Conservation (phyloP, 495 filamentous ascomycete genomes). For the Barbatosphaeria neglecta region DNA sequence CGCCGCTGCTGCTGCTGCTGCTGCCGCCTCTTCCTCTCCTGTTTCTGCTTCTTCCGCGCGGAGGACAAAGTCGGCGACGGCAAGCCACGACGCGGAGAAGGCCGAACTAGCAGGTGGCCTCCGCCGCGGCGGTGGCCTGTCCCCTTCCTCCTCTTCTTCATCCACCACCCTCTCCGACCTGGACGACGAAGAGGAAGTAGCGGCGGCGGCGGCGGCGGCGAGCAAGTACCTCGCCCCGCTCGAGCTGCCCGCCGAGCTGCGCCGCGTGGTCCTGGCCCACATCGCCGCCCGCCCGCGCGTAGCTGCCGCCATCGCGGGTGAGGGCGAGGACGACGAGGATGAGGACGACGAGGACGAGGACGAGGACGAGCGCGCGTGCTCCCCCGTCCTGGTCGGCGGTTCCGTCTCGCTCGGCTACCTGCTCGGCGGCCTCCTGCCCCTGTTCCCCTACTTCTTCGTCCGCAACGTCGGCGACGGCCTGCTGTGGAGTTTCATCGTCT, state of each 20-base stretch:
- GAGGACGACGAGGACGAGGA: not conserved
- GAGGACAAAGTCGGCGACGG: not conserved
- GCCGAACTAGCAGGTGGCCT: not conserved
- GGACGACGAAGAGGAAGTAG: conserved; percentile 1
- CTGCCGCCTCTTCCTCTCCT: too few species aligned
- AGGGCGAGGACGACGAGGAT: not conserved
- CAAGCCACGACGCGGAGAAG: conserved; percentile 1
- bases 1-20: too few species aligned
- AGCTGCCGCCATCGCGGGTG: conserved; percentile 28
- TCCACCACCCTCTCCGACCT: not conserved
- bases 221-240: conserved; percentile 22
- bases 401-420: conserved; percentile 62
- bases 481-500: conserved; percentile 56
- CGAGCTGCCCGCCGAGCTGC: conserved; percentile 54
- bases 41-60: not conserved
- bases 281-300: conserved; percentile 56
- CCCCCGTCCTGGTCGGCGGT: conserved; percentile 25
- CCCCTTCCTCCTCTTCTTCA: not conserved
- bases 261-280: conserved; percentile 52
- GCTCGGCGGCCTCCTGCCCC: conserved; percentile 58
- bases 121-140: not conserved
- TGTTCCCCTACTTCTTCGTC: conserved; percentile 71
- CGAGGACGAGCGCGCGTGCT: conserved; percentile 4
- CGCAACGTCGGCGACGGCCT: conserved; percentile 48
- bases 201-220: conserved; percentile 1